Evolutionary conservation across 441 rosid genomes (phyloP), one percentile per base, ranked within the genome.

Genomic region (Metrosideros polymorpha): DNA sequence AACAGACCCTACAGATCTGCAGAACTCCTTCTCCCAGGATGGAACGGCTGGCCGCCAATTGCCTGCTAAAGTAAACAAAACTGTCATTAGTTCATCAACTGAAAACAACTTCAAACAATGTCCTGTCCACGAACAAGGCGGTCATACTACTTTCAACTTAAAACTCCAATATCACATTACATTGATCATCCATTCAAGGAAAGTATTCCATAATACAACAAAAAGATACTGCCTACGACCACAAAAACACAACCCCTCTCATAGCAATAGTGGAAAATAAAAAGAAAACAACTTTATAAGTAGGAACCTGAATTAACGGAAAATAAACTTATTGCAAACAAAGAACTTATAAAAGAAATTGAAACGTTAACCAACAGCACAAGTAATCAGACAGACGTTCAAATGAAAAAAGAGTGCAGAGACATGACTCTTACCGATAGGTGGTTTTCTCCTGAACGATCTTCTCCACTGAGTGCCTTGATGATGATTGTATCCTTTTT

Each of bases 21-120:
- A 94, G 83, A 92, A 94, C 29, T 89, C 89, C 87, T 92, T 92
- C 94, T 93, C 95, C 97, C 97, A 93, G 1, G 88, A 89, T 4
- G 95, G 95, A 27, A 94, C 91, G 59, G 93, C 89, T 53, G 87
- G 94, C 66, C 90, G 94, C 92, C 93, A 89, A 77, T 71, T 88
- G 84, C 89, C 96, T 94, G 88, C 39, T 59, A 59, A 55, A 86
- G 3, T 4, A 47, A 52, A 45, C 35, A 18, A 24, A 66, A 51
- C n/a, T 13, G 6, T 47, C 52, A 10, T 15, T 9, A 53, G 27
- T 27, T 32, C 55, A 22, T n/a, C 39, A 75, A 42, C n/a, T 52
- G 42, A 75, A 71, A 24, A 25, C 53, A 39, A 29, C 12, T 47
- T 82, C 63, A 27, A 51, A 19, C 10, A 22, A 39, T 18, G 14